These are phyloP conservation scores for Prunus yedoensis DNA, from an alignment of 331 rosid species.

Conservation along the genomic window DNA sequence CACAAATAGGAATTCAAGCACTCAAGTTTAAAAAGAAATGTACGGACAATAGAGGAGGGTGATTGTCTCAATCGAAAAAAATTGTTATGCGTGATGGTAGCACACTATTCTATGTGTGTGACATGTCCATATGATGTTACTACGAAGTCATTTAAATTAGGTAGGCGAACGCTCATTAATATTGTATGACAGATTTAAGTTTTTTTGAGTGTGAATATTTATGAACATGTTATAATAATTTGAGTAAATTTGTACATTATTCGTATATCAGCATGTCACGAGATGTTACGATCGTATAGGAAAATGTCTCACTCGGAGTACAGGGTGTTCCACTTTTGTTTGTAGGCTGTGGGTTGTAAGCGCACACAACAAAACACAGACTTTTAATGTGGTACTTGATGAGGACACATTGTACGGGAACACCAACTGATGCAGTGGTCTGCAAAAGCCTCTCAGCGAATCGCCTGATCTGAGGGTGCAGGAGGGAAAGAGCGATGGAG, in stretches of 20 bases:
- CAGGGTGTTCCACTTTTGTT: neutral
- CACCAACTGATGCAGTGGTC: neutral
- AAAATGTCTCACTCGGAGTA: neutral
- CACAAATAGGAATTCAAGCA: neutral
- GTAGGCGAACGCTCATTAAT: neutral
- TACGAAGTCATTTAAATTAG: neutral
- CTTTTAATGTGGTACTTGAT: neutral
- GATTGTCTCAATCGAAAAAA: neutral
- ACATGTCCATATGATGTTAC: neutral
- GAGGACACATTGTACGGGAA: neutral
- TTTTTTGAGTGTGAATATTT: neutral
- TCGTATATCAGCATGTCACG: neutral
- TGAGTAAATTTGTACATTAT: neutral
- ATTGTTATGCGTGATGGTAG: neutral
- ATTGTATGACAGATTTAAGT: neutral
- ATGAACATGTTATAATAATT: neutral
- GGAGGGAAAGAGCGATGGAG: neutral
- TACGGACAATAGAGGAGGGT: neutral
- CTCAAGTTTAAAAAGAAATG: neutral
- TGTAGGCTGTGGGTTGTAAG: neutral
- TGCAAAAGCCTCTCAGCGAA: neutral
- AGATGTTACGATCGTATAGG: neutral
- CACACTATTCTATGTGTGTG: neutral
- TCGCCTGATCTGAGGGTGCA: neutral
- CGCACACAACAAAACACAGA: constrained; percentile 1